Evolutionary conservation across 768 basidiomycete genomes (phyloP).

Genomic region (Boletus rubropictus): DNA sequence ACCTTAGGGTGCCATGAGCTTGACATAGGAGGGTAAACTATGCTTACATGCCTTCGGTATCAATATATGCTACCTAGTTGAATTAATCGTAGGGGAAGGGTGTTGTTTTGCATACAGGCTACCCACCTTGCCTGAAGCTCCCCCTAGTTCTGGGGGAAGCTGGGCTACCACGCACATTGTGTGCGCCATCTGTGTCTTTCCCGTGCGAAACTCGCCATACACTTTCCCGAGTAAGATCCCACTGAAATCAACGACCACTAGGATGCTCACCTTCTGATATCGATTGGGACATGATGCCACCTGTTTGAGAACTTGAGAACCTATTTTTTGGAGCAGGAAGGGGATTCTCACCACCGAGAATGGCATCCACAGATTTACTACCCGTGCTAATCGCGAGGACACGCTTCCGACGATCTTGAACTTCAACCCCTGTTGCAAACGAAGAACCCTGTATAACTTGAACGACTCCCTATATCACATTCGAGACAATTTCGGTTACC

Average conservation of each 20-base stretch:
- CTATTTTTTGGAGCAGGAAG: background rate
- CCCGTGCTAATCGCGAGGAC: constrained; percentile 87
- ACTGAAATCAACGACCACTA: background rate
- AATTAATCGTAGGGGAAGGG: background rate
- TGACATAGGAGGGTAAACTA: constrained; percentile 6
- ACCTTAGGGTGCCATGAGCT: constrained; percentile 40
- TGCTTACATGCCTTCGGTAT: constrained; percentile 61
- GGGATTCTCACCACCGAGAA: constrained; percentile 65
- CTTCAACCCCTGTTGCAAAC: constrained; percentile 86
- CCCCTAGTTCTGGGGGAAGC: constrained; percentile 83
- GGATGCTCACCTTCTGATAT: constrained; percentile 72
- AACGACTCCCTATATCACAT: background rate
- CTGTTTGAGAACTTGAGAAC: constrained; percentile 33
- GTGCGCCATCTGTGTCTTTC: constrained; percentile 93
- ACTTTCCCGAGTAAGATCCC: constrained; percentile 40
- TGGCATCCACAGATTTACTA: constrained; percentile 84
- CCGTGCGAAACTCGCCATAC: constrained; percentile 94
- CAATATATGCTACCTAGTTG: constrained; percentile 79
- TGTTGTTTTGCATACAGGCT: background rate
- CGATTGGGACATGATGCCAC: constrained; percentile 87
- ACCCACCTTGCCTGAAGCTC: constrained; percentile 78
- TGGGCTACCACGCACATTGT: constrained; percentile 91
- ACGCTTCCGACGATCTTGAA: constrained; percentile 78
- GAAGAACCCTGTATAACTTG: constrained; percentile 63
- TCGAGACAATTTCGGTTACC: constrained; percentile 32